These are phyloP conservation scores for Shiraia sp. DNA, from an alignment of 2,329 filamentous ascomycete species.

Conservation along the genomic window DNA sequence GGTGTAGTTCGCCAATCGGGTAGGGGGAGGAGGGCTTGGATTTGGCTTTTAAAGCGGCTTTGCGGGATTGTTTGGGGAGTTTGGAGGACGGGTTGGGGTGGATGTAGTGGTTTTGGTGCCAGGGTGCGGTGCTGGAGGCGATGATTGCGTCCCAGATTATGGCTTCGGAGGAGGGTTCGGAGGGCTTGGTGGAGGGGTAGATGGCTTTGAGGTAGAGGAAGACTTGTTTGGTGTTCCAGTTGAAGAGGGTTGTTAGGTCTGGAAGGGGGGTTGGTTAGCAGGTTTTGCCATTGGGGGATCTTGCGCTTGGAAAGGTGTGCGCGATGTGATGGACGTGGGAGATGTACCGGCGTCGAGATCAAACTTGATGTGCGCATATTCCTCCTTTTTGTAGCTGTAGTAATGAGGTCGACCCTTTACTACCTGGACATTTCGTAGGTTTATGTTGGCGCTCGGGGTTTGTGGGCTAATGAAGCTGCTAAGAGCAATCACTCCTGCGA, in stretches of 20 bases:
- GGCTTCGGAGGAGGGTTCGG: conserved; percentile 60
- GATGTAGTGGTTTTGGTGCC: conserved; percentile 55
- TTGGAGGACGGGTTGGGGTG: conserved; percentile 62
- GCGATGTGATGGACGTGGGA: conserved; percentile 1
- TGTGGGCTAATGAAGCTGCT: conserved; percentile 75
- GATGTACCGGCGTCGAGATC: conserved; percentile 74
- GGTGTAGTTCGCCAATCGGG: conserved; percentile 69
- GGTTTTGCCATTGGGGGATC: not conserved
- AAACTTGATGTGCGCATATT: conserved; percentile 94
- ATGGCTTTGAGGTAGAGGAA: conserved; percentile 93
- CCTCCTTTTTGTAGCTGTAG: conserved; percentile 88
- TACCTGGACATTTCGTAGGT: conserved; percentile 79
- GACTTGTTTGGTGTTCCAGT: conserved; percentile 98
- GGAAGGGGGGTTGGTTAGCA: not conserved
- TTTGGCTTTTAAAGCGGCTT: conserved; percentile 18
- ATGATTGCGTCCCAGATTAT: conserved; percentile 98
- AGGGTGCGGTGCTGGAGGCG: conserved; percentile 67
- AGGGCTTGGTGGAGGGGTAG: conserved; percentile 56
- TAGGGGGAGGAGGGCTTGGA: conserved; percentile 21
- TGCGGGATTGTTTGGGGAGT: conserved; percentile 44
- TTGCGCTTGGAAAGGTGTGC: not conserved
- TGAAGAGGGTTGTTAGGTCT: conserved; percentile 91
- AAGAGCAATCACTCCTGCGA: conserved; percentile 78
- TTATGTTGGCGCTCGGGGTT: conserved; percentile 66
- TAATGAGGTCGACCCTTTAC: conserved; percentile 93